Percentiles rank a stretch among this genome's conserved stretches.
phyloP scores from a whole-genome alignment of 148 eudicot genomes.

The Polygonum maritimum region DNA sequence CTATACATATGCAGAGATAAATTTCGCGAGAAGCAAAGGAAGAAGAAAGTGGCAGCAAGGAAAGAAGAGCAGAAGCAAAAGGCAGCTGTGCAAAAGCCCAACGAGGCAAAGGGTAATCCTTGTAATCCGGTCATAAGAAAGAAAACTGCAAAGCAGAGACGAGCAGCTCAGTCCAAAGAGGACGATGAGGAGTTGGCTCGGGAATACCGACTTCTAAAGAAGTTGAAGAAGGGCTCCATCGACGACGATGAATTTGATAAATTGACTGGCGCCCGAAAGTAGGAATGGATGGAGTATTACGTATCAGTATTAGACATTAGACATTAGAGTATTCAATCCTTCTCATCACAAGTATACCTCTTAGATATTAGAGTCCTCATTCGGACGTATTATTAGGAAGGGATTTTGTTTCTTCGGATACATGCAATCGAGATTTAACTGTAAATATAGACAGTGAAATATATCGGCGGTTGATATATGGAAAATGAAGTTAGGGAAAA shows the following conservation, averaged over 20 bases:
- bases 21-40: slow-evolving; percentile 85
- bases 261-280: slow-evolving; percentile 39
- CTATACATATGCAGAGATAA: slow-evolving; percentile 47
- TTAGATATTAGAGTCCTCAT: too few relatives aligned
- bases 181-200: slow-evolving; percentile 66
- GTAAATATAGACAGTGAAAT: too few relatives aligned
- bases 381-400: too few relatives aligned
- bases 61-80: slow-evolving; percentile 39
- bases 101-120: slow-evolving; percentile 19
- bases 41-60: slow-evolving; percentile 57
- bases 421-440: too few relatives aligned
- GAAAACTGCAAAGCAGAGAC: slow-evolving; percentile 82
- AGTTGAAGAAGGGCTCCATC: slow-evolving; percentile 74
- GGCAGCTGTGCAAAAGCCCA: slow-evolving; percentile 30
- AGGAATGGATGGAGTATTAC: too few relatives aligned
- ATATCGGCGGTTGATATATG: too few relatives aligned
- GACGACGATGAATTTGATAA: slow-evolving; percentile 64
- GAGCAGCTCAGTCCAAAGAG: slow-evolving; percentile 55
- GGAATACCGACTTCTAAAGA: slow-evolving; percentile 74
- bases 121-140: slow-evolving; percentile 36
- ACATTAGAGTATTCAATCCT: too few relatives aligned
- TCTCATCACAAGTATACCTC: too few relatives aligned
- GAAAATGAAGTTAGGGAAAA: too few relatives aligned
- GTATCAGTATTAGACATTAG: too few relatives aligned
- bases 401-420: too few relatives aligned